Conservation (phyloP, 2,329 filamentous ascomycete genomes). For the Diaporthe caulivora region DNA sequence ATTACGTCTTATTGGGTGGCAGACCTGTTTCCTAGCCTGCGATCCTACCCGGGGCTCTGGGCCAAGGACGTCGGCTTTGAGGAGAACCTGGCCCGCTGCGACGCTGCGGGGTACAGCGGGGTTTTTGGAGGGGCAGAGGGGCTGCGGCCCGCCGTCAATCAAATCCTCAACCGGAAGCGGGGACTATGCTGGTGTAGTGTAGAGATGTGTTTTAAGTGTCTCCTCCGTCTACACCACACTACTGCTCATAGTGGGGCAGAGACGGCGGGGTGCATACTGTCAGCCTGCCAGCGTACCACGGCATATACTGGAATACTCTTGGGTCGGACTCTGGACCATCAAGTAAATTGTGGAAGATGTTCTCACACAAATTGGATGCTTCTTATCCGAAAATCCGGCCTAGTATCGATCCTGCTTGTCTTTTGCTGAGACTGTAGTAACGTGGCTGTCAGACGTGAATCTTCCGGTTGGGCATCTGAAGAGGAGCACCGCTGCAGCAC, state of each 20-base stretch:
- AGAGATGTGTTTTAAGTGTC: too few relatives aligned
- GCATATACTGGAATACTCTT: background rate
- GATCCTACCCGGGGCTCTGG: slow-evolving; percentile 20
- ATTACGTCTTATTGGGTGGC: background rate
- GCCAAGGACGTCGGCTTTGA: slow-evolving; percentile 17
- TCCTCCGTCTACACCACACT: too few relatives aligned
- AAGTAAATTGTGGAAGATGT: background rate
- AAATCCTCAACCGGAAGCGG: background rate
- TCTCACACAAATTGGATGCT: background rate
- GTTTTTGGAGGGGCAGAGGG: slow-evolving; percentile 9
- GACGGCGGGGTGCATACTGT: background rate
- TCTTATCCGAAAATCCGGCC: background rate
- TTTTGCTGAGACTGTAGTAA: background rate
- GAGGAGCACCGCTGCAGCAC: background rate
- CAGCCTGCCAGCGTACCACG: background rate
- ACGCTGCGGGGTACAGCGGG: slow-evolving; percentile 25
- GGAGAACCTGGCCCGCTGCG: background rate
- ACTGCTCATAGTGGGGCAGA: background rate
- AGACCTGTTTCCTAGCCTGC: background rate
- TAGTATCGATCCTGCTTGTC: background rate
- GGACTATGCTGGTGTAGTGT: too few relatives aligned
- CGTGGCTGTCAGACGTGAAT: background rate
- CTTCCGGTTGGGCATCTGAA: background rate
- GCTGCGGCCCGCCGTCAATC: slow-evolving; percentile 2
- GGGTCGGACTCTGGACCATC: background rate